A percentile compares a stretch with the other conserved stretches of the same genome.
phyloP scores from a whole-genome alignment of 1,284 basidiomycete genomes.

The Blastosporella zonata region DNA sequence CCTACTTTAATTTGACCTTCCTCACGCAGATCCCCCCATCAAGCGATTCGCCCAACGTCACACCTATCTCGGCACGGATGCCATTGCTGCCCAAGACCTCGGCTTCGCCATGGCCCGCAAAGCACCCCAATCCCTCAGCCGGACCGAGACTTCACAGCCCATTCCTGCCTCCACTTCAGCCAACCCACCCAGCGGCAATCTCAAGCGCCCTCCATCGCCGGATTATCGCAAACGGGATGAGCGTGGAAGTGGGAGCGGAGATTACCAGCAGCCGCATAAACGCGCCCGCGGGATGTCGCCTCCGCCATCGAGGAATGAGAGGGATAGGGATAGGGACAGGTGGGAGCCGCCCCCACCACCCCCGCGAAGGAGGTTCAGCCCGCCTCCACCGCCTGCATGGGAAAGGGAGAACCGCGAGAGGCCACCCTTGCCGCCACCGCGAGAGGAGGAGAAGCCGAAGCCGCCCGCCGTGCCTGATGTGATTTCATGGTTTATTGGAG shows the following conservation, averaged over 20 bases:
- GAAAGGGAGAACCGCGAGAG: conserved; percentile 36
- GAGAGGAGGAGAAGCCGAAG: conserved; percentile 54
- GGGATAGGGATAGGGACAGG: conserved; percentile 26
- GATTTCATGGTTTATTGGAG: conserved; percentile 78
- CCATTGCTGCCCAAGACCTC: conserved; percentile 86
- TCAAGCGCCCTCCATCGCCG: conserved; percentile 51
- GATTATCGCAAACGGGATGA: conserved; percentile 36
- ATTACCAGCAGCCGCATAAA: conserved; percentile 46
- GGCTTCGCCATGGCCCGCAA: conserved; percentile 65
- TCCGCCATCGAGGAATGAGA: conserved; percentile 7
- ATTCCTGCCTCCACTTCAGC: conserved; percentile 30
- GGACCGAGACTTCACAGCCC: conserved; percentile 40
- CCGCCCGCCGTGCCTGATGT: conserved; percentile 60
- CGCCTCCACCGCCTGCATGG: conserved; percentile 39
- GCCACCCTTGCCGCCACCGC: conserved; percentile 33
- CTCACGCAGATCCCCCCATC: conserved; percentile 72
- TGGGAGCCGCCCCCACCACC: conserved; percentile 43
- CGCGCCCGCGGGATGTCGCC: conserved; percentile 54
- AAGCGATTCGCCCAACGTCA: conserved; percentile 90
- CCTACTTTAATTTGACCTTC: conserved; percentile 1
- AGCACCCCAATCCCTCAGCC: conserved; percentile 34
- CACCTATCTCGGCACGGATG: conserved; percentile 85
- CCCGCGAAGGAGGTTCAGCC: conserved; percentile 40
- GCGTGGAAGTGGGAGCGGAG: conserved; percentile 22
- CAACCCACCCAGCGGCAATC: conserved; percentile 1